These are phyloP conservation scores for Aureobasidium uvarum DNA, from an alignment of 2,329 filamentous ascomycete species.

Conservation along the genomic window DNA sequence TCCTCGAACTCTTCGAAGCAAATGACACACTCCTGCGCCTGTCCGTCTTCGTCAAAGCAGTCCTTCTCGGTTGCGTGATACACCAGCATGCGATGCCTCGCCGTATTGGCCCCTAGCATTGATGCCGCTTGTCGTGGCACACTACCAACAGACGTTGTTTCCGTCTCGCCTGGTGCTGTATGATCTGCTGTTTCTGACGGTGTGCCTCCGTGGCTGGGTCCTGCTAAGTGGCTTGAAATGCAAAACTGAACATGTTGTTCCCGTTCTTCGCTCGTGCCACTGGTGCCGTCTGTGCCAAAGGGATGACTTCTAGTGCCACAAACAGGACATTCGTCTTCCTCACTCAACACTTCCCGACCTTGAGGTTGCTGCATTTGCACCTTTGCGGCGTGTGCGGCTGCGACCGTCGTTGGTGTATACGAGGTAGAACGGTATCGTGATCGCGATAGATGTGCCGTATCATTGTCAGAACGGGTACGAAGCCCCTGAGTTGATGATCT, in stretches of 20 bases:
- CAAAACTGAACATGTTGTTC: constrained; percentile 33
- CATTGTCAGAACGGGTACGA: constrained; percentile 23
- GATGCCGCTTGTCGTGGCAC: background rate
- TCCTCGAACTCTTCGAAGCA: constrained; percentile 64
- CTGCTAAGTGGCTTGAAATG: constrained; percentile 34
- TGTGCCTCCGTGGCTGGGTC: constrained; percentile 23
- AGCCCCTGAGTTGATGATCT: constrained; percentile 8
- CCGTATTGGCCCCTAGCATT: constrained; percentile 21
- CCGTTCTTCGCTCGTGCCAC: constrained; percentile 22
- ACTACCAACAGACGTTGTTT: background rate
- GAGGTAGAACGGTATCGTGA: constrained; percentile 17
- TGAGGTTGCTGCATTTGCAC: constrained; percentile 7
- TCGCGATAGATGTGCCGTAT: constrained; percentile 2
- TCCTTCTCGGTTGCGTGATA: constrained; percentile 64
- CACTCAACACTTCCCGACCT: constrained; percentile 37
- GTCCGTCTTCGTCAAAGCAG: constrained; percentile 55
- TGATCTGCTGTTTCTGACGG: constrained; percentile 10
- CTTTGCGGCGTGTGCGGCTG: background rate
- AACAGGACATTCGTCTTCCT: constrained; percentile 77
- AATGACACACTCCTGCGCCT: constrained; percentile 59
- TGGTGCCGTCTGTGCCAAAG: constrained; percentile 22
- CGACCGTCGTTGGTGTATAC: background rate
- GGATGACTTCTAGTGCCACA: constrained; percentile 68
- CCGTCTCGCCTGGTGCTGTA: background rate
- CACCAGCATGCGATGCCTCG: constrained; percentile 47